Evolutionary conservation across 2,329 filamentous ascomycete genomes (phyloP), one percentile per base, ranked within the genome.

Genomic region (Simplicillium aogashimaense): DNA sequence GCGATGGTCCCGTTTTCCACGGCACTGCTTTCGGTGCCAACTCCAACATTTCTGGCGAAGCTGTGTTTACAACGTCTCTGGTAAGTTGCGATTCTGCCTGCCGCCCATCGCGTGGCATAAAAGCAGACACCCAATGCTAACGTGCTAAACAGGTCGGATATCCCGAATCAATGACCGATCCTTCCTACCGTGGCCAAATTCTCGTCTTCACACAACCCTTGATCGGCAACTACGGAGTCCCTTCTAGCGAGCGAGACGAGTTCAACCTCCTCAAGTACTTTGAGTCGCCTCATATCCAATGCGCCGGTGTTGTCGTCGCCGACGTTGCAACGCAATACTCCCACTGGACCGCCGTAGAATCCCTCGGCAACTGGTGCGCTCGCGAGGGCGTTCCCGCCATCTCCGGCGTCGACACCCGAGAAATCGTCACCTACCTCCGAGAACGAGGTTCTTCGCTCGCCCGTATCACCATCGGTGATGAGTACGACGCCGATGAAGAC

Each of bases 291-390:
- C 87, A 97, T 66, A 89, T 98, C 50, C 92, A 98, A 71, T 94
- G 90, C 44, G 86, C 86, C 46, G 92, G 89, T 64, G 84, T 98
- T 38, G 90, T 98, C 36, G 92, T 98, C 40, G 87, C 90, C 53
- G 92, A 98, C 59, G 88, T 90, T 47, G 90, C 92, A 35, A 74
- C 86, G 60, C 78, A 89, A 60, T 95, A 97, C 75, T 95, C 88
- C 65, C 92, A 98, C 61, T 98, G 92, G 92, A 97, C 92, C 46
- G 92, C 92, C 29, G 90, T 98, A 10, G 87, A 98, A 74, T 89
- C 86, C 56, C 68, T 98, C 56, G 75, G 84, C 50, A 76, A 94
- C 53, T 98, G 92, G 92, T 98, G 92, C 65, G 86, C 89, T 50
- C 83, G 90, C 44, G 92, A 97, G 68, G 92, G 92, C 52, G 84